Evolutionary conservation across 805 yeast species (phyloP).

Genomic region (Lipomyces spencermartinsiae): DNA sequence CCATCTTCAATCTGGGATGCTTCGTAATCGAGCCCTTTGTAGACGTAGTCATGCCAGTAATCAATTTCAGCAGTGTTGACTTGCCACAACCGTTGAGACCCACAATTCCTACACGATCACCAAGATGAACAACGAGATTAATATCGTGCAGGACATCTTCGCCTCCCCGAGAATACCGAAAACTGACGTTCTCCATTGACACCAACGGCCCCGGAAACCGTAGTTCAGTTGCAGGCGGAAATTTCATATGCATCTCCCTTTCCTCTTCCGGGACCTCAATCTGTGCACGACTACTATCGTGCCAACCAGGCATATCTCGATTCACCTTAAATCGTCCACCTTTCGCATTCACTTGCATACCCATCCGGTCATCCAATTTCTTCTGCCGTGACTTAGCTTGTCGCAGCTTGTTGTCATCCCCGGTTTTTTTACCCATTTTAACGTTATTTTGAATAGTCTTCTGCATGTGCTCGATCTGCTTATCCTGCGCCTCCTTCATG

Average conservation of each 20-base stretch:
- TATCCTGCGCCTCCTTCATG: slow-evolving; percentile 3
- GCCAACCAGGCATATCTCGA: slow-evolving; percentile 8
- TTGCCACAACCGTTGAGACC: slow-evolving; percentile 85
- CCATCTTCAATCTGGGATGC: slow-evolving; percentile 11
- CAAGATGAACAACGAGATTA: slow-evolving; percentile 50
- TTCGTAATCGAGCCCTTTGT: slow-evolving; percentile 14
- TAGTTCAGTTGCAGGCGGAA: slow-evolving; percentile 3
- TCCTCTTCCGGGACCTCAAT: slow-evolving; percentile 9
- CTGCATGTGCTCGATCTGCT: slow-evolving; percentile 3
- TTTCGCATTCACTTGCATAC: slow-evolving; percentile 6
- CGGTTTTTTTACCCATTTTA: slow-evolving; percentile 4
- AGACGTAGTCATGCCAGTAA: slow-evolving; percentile 55
- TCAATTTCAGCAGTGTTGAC: slow-evolving; percentile 63
- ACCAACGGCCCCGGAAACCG: neutral
- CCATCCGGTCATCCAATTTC: slow-evolving; percentile 8
- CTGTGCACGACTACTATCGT: neutral
- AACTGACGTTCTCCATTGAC: slow-evolving; percentile 1
- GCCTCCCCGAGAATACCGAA: neutral
- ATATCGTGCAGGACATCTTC: slow-evolving; percentile 50
- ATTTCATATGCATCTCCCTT: neutral
- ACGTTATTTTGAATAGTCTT: slow-evolving; percentile 1
- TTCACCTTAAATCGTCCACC: slow-evolving; percentile 8
- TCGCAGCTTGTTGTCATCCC: slow-evolving; percentile 8
- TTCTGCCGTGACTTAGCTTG: slow-evolving; percentile 11
- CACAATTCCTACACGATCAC: slow-evolving; percentile 62